Percentiles rank a stretch among this genome's conserved stretches.
phyloP scores from a whole-genome alignment of 176 grass and related monocot species.

The Pontederia crassipes region DNA sequence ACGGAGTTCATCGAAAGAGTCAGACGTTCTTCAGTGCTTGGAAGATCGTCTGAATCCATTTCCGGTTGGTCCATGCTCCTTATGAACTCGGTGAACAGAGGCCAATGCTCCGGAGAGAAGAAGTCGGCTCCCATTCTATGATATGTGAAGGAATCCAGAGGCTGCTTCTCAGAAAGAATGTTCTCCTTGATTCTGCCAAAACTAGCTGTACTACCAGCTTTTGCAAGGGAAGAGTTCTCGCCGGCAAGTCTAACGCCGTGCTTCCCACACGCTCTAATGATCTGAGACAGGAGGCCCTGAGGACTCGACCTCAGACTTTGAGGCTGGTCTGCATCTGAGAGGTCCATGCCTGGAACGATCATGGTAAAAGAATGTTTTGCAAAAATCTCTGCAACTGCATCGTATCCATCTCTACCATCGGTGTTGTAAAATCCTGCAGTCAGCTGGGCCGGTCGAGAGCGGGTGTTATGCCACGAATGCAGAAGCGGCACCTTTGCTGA shows the following conservation, averaged over 20 bases:
- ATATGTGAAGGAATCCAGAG: constrained; percentile 44
- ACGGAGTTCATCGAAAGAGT: not conserved
- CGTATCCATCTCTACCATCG: constrained; percentile 45
- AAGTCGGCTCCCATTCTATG: constrained; percentile 63
- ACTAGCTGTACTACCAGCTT: constrained; percentile 21
- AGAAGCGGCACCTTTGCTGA: constrained; percentile 72
- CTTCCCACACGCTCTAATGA: constrained; percentile 44
- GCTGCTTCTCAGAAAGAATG: not conserved
- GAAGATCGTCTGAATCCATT: constrained; percentile 49
- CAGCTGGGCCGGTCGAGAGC: constrained; percentile 55
- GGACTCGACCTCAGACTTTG: constrained; percentile 35
- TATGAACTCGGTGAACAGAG: constrained; percentile 58
- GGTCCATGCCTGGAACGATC: constrained; percentile 66
- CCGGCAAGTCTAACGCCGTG: constrained; percentile 40
- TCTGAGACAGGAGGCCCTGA: constrained; percentile 45
- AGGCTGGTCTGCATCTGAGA: constrained; percentile 43
- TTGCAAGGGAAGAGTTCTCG: constrained; percentile 56
- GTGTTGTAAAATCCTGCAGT: constrained; percentile 65
- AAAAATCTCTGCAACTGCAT: constrained; percentile 54
- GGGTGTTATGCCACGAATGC: constrained; percentile 57
- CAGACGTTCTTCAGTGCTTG: constrained; percentile 9
- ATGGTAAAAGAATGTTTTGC: constrained; percentile 40
- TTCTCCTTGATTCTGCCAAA: constrained; percentile 21
- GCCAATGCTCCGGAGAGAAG: constrained; percentile 91
- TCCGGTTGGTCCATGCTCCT: constrained; percentile 37